These are phyloP conservation scores for Tuber magnatum DNA, from an alignment of 495 filamentous ascomycete species.

Conservation along the genomic window DNA sequence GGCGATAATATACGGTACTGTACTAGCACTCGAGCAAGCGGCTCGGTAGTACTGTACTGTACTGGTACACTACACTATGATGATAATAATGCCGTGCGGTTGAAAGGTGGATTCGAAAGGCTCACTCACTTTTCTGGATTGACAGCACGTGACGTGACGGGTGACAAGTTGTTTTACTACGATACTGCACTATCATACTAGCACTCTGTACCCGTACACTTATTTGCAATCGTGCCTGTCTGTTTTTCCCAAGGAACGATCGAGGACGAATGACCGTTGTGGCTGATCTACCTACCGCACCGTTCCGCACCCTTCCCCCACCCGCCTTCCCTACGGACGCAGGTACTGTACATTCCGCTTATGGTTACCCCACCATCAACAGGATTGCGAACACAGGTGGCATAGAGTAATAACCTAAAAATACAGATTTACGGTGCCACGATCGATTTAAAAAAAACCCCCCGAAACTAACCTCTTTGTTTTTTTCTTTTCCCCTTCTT, in stretches of 20 bases:
- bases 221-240: neutral
- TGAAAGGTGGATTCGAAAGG: neutral
- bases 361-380: neutral
- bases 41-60: neutral
- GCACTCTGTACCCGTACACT: no score
- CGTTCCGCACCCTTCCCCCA: no score
- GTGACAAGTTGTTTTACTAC: neutral
- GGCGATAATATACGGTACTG: no score
- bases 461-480: neutral
- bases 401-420: neutral
- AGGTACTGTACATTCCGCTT: neutral
- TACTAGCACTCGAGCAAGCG: neutral
- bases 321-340: neutral
- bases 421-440: neutral
- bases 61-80: no score
- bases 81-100: neutral
- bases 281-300: neutral
- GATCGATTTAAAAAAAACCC: neutral
- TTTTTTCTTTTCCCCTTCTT: neutral
- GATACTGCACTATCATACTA: neutral
- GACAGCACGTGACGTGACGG: neutral
- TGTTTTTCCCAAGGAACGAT: neutral
- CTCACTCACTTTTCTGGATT: neutral
- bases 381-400: neutral
- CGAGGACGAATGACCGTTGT: neutral